Evolutionary conservation across 306 rosid genomes (phyloP).

Genomic region (Argentina anserina): DNA sequence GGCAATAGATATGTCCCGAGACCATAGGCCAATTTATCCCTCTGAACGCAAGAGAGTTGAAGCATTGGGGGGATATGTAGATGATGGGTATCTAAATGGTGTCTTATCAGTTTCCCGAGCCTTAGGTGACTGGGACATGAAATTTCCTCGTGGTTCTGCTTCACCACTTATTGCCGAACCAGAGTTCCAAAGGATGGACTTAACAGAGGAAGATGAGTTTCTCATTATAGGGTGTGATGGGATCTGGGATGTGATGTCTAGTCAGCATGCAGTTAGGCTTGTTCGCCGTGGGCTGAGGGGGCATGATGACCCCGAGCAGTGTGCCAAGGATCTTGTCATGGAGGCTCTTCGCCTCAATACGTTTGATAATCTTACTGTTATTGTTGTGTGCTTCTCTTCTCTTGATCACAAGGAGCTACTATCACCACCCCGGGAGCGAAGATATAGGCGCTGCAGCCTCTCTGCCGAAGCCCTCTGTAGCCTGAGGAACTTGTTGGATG

Average conservation of each 20-base stretch:
- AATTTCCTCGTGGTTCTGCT: slow-evolving; percentile 66
- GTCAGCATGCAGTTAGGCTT: slow-evolving; percentile 81
- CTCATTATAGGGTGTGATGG: slow-evolving; percentile 98
- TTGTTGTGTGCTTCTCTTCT: slow-evolving; percentile 66
- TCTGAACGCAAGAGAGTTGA: slow-evolving; percentile 68
- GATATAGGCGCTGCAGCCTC: slow-evolving; percentile 72
- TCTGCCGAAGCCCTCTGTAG: slow-evolving; percentile 89
- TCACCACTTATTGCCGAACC: slow-evolving; percentile 93
- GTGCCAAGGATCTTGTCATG: slow-evolving; percentile 83
- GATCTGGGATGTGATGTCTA: slow-evolving; percentile 89
- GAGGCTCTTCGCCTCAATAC: slow-evolving; percentile 80
- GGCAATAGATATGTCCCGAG: slow-evolving; percentile 95
- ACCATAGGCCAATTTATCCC: slow-evolving; percentile 77
- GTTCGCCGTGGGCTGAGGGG: slow-evolving; percentile 73
- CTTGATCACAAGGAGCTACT: slow-evolving; percentile 41
- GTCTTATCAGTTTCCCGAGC: slow-evolving; percentile 84
- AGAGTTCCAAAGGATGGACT: slow-evolving; percentile 61
- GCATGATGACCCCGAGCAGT: slow-evolving; percentile 69
- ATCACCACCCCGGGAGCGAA: slow-evolving; percentile 44
- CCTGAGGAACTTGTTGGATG: slow-evolving; percentile 76
- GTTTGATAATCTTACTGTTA: slow-evolving; percentile 78
- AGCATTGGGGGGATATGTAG: slow-evolving; percentile 72
- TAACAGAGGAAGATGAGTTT: slow-evolving; percentile 89
- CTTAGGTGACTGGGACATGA: slow-evolving; percentile 97
- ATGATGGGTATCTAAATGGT: slow-evolving; percentile 88